Conservation (phyloP, 495 filamentous ascomycete species). For the Xeromyces bisporus region DNA sequence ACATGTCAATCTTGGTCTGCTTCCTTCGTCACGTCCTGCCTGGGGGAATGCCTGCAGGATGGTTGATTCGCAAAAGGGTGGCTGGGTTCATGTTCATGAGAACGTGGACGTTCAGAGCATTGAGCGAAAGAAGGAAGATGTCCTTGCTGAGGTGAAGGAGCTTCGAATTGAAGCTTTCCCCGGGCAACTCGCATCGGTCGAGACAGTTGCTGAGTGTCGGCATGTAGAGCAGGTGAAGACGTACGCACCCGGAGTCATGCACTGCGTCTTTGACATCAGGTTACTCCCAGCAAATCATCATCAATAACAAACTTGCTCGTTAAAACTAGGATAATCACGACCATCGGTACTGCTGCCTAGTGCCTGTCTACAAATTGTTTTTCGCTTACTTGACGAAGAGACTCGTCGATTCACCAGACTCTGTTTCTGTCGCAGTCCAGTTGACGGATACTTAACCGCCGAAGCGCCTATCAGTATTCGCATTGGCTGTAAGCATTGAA, state of each 20-base stretch:
- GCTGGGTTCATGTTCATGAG: conserved; percentile 76
- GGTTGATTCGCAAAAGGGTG: conserved; percentile 31
- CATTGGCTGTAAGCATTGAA: too few relatives aligned
- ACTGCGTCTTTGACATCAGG: conserved; percentile 69
- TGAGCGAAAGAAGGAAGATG: conserved; percentile 27
- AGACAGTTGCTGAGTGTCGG: conserved; percentile 29
- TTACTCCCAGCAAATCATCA: too few relatives aligned
- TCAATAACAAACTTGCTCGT: too few relatives aligned
- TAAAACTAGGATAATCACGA: too few relatives aligned
- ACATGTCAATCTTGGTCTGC: conserved; percentile 70
- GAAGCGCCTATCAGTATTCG: too few relatives aligned
- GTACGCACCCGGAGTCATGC: conserved; percentile 79
- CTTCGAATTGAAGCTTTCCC: conserved; percentile 3
- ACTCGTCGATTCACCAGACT: too few relatives aligned
- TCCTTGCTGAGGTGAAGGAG: conserved; percentile 8
- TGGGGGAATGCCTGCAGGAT: conserved; percentile 53
- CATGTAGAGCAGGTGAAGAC: conserved; percentile 77
- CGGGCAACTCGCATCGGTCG: neutral
- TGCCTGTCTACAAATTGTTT: too few relatives aligned
- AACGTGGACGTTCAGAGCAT: conserved; percentile 56
- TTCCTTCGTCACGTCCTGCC: conserved; percentile 48
- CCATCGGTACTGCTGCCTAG: too few relatives aligned
- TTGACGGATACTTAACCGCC: too few relatives aligned
- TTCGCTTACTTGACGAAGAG: too few relatives aligned
- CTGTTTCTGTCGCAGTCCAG: too few relatives aligned